These are phyloP conservation scores for Achaetomium macrosporum DNA, from an alignment of 2,329 filamentous ascomycete species.

Conservation along the genomic window DNA sequence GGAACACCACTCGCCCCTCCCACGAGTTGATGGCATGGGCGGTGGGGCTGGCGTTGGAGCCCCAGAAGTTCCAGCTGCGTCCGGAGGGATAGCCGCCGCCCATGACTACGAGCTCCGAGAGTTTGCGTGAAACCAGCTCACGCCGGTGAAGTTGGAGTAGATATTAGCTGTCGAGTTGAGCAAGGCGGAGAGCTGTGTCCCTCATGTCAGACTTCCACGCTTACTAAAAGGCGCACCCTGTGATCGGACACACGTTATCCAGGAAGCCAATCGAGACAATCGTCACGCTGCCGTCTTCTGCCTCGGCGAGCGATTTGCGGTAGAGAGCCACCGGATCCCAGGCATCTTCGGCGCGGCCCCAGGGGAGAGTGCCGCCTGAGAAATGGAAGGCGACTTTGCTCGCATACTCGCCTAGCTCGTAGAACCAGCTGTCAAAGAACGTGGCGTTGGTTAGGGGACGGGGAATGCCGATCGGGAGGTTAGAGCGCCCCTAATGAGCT, in stretches of 20 bases:
- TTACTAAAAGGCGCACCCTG: background rate
- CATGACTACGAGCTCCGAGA: conserved; percentile 46
- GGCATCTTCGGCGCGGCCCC: conserved; percentile 32
- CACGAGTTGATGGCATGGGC: conserved; percentile 43
- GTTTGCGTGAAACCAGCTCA: conserved; percentile 39
- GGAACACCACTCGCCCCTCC: conserved; percentile 36
- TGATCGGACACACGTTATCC: conserved; percentile 20
- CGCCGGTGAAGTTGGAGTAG: conserved; percentile 35
- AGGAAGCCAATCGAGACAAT: conserved; percentile 20
- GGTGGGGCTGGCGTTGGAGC: conserved; percentile 33
- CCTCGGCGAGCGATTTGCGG: conserved; percentile 36
- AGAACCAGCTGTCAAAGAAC: conserved; percentile 39
- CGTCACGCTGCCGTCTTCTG: conserved; percentile 37
- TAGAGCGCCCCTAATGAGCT: conserved; percentile 35
- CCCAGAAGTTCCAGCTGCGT: conserved; percentile 45
- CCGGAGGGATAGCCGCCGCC: conserved; percentile 45
- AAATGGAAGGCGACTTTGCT: conserved; percentile 42
- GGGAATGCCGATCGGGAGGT: conserved; percentile 34
- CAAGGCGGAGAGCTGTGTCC: conserved; percentile 36
- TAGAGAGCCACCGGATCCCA: conserved; percentile 42
- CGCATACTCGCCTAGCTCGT: conserved; percentile 38
- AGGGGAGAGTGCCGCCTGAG: conserved; percentile 33
- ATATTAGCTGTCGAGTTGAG: conserved; percentile 39
- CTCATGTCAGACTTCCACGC: too few relatives aligned
- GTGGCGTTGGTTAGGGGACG: conserved; percentile 37